These are phyloP conservation scores for Pneumocystis wakefieldiae DNA, from an alignment of 1,139 yeast species.

Conservation along the genomic window DNA sequence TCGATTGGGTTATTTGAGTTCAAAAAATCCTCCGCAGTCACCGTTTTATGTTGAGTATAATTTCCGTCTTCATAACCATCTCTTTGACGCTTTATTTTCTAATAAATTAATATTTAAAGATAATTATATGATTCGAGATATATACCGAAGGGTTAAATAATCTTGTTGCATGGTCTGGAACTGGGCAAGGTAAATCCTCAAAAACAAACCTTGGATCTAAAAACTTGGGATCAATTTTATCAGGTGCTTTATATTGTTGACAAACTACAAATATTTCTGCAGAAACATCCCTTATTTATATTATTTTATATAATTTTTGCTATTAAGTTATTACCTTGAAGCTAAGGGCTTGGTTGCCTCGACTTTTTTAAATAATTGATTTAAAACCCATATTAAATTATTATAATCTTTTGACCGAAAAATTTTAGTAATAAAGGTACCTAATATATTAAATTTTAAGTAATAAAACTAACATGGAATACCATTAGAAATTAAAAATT, in stretches of 20 bases:
- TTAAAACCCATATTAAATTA: conserved; percentile 92
- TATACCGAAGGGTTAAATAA: conserved; percentile 55
- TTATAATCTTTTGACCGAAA: conserved; percentile 96
- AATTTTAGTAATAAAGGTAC: conserved; percentile 92
- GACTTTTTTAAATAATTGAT: conserved; percentile 85
- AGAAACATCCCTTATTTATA: conserved; percentile 38
- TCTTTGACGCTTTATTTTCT: conserved; percentile 78
- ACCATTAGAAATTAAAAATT: conserved; percentile 62
- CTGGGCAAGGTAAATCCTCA: conserved; percentile 62
- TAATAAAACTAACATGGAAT: neutral
- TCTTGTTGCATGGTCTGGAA: conserved; percentile 70
- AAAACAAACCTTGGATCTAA: conserved; percentile 87
- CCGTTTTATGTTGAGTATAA: conserved; percentile 56
- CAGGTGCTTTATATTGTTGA: conserved; percentile 90
- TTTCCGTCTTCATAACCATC: conserved; percentile 97
- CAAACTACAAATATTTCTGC: conserved; percentile 98
- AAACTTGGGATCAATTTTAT: conserved; percentile 79
- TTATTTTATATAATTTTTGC: neutral
- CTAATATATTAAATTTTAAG: conserved; percentile 22
- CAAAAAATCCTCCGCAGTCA: conserved; percentile 67
- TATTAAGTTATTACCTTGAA: conserved; percentile 47
- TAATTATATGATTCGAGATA: neutral
- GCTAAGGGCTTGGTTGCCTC: conserved; percentile 99
- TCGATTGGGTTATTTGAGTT: conserved; percentile 71
- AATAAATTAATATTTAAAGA: neutral